Evolutionary conservation across 805 yeast genomes (phyloP), one percentile per base, ranked within the genome.

Genomic region (Ogataea salicorniae): DNA sequence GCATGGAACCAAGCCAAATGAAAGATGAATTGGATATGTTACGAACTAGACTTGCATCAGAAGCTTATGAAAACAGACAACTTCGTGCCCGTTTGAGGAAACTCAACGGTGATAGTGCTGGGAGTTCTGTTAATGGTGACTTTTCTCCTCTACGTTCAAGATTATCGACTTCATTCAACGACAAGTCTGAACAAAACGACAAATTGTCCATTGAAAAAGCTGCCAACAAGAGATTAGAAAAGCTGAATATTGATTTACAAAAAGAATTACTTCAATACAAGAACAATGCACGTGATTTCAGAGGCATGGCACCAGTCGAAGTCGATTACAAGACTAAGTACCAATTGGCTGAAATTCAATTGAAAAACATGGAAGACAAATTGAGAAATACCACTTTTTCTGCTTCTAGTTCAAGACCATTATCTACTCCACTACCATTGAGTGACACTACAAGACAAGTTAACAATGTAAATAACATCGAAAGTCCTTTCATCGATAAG

Each of bases 41-140:
- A 14, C 84, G 83, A 53, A 76, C 83, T 2, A 73, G 87, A 55
- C 61, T 81, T n/a, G 83, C 84, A 2, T 73, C 83, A n/a, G 83
- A 81, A 43, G 72, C 82, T 6, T 77, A 78, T 51, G 84, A 80
- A 46, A 77, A 74, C 49, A 80, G 77, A 57, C 77, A 67, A 43
- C 58, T 72, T 51, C 71, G 66, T 40, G 73, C 75, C 13, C 73
- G 72, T 39, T 45, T 79, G 5, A 67, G 68, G 33, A 72, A 68
- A 38, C 44, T 74, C 29, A 64, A 48, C 16, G 53, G 41, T 7
- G 53, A 39, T 4, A 37, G 40, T 16, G 26, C 20, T n/a, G 16
- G 11, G 4, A 5, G n/a, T 9, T 33, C 38, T 11, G n/a, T 46
- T 39, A 16, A 36, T 20, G 37, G 43, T 26, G 44, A 41, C 9